Base-by-base conservation (phyloP, 2,329 filamentous ascomycete genomes). In the Nemania sp. region DNA sequence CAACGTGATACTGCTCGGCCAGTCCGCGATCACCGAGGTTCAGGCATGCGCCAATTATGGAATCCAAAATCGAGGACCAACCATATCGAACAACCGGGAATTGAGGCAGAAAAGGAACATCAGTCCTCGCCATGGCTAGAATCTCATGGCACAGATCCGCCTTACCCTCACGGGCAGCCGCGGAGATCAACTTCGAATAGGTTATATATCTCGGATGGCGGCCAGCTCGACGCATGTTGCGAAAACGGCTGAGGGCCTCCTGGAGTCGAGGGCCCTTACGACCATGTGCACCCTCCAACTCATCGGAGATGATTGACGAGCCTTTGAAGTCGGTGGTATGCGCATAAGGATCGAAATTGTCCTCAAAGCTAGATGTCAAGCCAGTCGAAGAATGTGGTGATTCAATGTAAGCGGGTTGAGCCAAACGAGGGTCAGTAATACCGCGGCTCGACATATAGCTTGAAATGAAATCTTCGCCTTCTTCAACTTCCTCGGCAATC, bases 191-290 rank as follows among this genome's bases (percentile, higher is more conserved):
- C 83, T 97, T 98, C 51, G 93, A 92, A 70, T 98, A 97, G 1
- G 93, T 97, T 75, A 97, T 95, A 79, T 98, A 98, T 62, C 94
- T 88, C 54, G 94, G 92, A 74, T 97, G 92, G 72, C 92, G 89
- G 65, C 94, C 93, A 71, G 91, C 87, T 60, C 93, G 91, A 65
- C 95, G 92, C 81, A 97, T 97, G 78, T 96, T 97, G 74, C 89
- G 90, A 78, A 98, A 91, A 68, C 92, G 90, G 65, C 82, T 83
- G 64, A 98, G 79, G 37, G 92, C 91, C 66, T 97, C 92, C 65
- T 89, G 89, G 62, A 97, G 81, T 66, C 89, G 87, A 54, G 87
- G 84, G 20, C 87, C 88, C 67, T 88, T 87, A 60, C 90, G 87
- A 51, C 89, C 90, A 69, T 88, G 87, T 40, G 86, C 84, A 70